A percentile compares a stretch with the other conserved stretches of the same genome.
phyloP scores from a whole-genome alignment of 2,329 filamentous ascomycete species.

The Ceratocystis papillata region DNA sequence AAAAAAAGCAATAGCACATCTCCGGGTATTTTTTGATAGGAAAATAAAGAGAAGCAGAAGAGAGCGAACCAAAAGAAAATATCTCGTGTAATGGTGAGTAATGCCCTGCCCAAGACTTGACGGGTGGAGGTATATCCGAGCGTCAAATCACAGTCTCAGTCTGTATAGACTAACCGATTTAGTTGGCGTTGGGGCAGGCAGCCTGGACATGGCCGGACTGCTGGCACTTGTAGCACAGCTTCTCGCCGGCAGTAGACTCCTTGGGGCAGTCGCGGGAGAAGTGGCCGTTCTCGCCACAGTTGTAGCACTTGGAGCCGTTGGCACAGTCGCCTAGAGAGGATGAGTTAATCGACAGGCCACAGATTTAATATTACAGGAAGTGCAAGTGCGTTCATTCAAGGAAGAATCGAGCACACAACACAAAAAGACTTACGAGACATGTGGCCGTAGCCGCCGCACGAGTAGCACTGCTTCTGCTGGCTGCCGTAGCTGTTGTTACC shows the following conservation, averaged over 20 bases:
- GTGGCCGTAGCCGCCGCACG: slow-evolving; percentile 92
- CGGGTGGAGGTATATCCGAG: too few species aligned
- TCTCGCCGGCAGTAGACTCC: slow-evolving; percentile 71
- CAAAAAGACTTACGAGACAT: slow-evolving; percentile 61
- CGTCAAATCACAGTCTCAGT: too few species aligned
- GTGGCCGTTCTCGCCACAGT: slow-evolving; percentile 90
- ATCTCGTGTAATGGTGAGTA: not conserved
- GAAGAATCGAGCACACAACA: too few species aligned
- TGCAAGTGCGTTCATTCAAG: too few species aligned
- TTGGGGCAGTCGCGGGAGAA: slow-evolving; percentile 93
- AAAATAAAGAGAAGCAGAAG: slow-evolving; percentile 6
- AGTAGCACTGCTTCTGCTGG: slow-evolving; percentile 85
- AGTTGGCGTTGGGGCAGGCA: slow-evolving; percentile 71
- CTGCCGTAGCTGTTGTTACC: slow-evolving; percentile 37
- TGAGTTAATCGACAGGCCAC: slow-evolving; percentile 22
- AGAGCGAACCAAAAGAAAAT: slow-evolving; percentile 5
- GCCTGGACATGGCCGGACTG: slow-evolving; percentile 81
- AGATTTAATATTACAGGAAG: too few species aligned
- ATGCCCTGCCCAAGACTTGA: not conserved
- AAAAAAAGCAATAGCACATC: slow-evolving; percentile 20
- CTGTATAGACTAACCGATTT: slow-evolving; percentile 28
- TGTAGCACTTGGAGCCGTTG: slow-evolving; percentile 99
- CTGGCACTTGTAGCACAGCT: slow-evolving; percentile 96
- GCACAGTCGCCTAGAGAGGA: slow-evolving; percentile 66
- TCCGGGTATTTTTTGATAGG: slow-evolving; percentile 13